Evolutionary conservation across 495 filamentous ascomycete genomes (phyloP).

Genomic region (Recurvomyces mirabilis): DNA sequence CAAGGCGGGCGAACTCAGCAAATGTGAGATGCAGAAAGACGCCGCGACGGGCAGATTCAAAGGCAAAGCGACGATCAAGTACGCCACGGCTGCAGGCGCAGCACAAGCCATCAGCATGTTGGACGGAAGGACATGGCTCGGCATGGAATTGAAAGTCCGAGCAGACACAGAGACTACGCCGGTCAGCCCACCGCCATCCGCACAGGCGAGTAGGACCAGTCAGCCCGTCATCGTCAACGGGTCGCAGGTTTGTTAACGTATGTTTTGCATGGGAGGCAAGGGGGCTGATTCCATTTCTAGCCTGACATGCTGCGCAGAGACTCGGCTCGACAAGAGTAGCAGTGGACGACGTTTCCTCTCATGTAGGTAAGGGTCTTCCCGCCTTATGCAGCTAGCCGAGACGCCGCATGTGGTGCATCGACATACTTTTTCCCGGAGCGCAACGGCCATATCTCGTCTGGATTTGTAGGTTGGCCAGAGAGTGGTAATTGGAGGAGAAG

Average conservation of each 20-base stretch:
- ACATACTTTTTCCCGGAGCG: no score
- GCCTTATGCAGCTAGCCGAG: no score
- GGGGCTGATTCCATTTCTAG: neutral
- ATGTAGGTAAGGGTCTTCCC: no score
- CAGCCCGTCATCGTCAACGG: conserved; percentile 21
- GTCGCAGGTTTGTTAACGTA: conserved; percentile 6
- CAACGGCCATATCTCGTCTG: no score
- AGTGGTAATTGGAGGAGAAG: no score
- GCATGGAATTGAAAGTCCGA: conserved; percentile 22
- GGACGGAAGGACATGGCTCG: conserved; percentile 15
- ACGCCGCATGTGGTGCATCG: no score
- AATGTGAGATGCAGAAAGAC: conserved; percentile 21
- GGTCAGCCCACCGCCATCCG: conserved; percentile 16
- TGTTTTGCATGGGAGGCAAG: neutral
- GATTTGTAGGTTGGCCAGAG: no score
- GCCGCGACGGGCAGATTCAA: conserved; percentile 18
- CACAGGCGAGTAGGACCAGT: conserved; percentile 1
- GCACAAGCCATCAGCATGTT: conserved; percentile 18
- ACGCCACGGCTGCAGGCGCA: conserved; percentile 20
- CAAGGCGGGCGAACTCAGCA: conserved; percentile 10
- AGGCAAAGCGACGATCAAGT: conserved; percentile 24
- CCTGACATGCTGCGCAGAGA: no score
- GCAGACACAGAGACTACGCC: conserved; percentile 25
- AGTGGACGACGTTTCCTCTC: no score
- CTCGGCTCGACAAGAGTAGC: no score